Conservation (phyloP, 768 basidiomycete genomes). For the Lactarius sp. region DNA sequence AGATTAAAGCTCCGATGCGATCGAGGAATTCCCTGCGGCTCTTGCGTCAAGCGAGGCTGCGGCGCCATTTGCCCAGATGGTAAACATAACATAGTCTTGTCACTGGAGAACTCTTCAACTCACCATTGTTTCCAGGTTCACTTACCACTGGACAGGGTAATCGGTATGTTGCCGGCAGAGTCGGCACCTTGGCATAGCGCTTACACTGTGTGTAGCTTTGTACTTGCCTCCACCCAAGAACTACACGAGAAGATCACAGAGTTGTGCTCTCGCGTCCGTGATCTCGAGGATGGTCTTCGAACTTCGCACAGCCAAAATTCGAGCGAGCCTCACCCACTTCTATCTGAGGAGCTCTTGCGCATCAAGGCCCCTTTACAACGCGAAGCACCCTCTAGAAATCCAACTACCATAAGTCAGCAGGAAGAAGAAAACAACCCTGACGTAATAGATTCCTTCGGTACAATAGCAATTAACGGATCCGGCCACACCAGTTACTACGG, state of each 20-base stretch:
- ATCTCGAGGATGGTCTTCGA: slow-evolving; percentile 69
- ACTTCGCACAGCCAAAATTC: slow-evolving; percentile 55
- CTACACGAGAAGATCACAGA: slow-evolving; percentile 78
- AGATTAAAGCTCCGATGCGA: slow-evolving; percentile 73
- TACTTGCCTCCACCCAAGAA: slow-evolving; percentile 74
- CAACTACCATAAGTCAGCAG: slow-evolving; percentile 38
- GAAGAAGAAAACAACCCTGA: slow-evolving; percentile 64
- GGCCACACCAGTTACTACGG: slow-evolving; percentile 76
- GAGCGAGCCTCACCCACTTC: slow-evolving; percentile 56
- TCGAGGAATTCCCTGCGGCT: slow-evolving; percentile 70
- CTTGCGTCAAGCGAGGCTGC: slow-evolving; percentile 76
- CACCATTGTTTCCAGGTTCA: slow-evolving; percentile 46
- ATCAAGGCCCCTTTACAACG: slow-evolving; percentile 75
- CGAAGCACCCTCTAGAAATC: slow-evolving; percentile 36
- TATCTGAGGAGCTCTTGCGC: slow-evolving; percentile 65
- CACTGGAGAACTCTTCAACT: background rate
- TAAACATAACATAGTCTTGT: slow-evolving; percentile 27
- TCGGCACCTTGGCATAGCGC: background rate
- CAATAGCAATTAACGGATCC: slow-evolving; percentile 64
- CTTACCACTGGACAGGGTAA: slow-evolving; percentile 80
- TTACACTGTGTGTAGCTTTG: slow-evolving; percentile 47
- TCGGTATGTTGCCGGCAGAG: slow-evolving; percentile 43
- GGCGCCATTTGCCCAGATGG: slow-evolving; percentile 81
- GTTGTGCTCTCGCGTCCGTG: slow-evolving; percentile 65
- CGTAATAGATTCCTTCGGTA: slow-evolving; percentile 75